Conservation (phyloP, 164 flowering plant species). For the Houttuynia cordata region DNA sequence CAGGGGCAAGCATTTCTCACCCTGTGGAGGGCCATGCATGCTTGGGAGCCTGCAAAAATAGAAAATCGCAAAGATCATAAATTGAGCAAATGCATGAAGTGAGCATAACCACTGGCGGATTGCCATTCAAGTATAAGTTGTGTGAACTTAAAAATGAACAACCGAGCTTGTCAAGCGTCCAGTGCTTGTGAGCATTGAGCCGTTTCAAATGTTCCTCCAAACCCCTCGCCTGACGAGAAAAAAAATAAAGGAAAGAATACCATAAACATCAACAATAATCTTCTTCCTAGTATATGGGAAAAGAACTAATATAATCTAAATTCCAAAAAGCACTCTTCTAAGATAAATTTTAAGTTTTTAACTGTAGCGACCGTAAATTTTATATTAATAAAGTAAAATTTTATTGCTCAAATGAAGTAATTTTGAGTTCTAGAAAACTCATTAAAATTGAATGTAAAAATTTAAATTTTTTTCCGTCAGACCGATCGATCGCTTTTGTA, state of each 20-base stretch:
- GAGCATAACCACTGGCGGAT: background rate
- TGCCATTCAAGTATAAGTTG: background rate
- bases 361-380: too few species aligned
- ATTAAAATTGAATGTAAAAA: too few species aligned
- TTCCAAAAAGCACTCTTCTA: too few species aligned
- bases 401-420: too few species aligned
- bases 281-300: too few species aligned
- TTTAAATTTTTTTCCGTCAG: too few species aligned
- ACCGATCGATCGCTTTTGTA: too few species aligned
- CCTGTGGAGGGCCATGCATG: conserved; percentile 58
- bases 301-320: too few species aligned
- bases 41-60: conserved; percentile 40
- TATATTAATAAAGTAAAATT: too few species aligned
- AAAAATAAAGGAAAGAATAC: background rate
- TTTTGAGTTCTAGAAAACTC: too few species aligned
- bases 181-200: conserved; percentile 66
- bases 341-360: too few species aligned
- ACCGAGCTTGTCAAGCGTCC: conserved; percentile 66
- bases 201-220: conserved; percentile 64
- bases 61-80: background rate
- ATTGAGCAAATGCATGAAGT: background rate
- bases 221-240: conserved; percentile 47
- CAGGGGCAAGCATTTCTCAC: conserved; percentile 51
- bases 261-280: too few species aligned
- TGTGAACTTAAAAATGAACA: conserved; percentile 46